phyloP scores from a whole-genome alignment of 2,329 filamentous ascomycete genomes.

The Xylaria sp. region DNA sequence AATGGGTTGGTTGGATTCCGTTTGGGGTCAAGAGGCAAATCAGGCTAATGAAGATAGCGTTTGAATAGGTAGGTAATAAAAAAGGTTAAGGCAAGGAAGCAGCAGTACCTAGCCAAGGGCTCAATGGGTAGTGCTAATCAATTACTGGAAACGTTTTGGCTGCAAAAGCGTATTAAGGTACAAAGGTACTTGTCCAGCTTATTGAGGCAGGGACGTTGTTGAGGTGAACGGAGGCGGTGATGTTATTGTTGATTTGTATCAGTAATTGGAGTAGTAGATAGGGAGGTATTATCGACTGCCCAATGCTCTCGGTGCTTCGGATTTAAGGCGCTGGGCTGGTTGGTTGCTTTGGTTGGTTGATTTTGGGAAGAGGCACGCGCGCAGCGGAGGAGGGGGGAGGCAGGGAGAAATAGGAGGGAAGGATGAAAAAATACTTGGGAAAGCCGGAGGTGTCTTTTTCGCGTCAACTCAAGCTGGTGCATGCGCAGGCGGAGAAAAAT shows the following conservation, averaged over 20 bases:
- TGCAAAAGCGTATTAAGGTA: conserved; percentile 23
- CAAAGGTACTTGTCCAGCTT: conserved; percentile 29
- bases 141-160: conserved; percentile 29
- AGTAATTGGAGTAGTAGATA: too few relatives aligned
- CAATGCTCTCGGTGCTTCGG: conserved; percentile 34
- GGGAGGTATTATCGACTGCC: too few relatives aligned
- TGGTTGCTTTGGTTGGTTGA: conserved; percentile 25
- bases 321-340: conserved; percentile 32
- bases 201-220: conserved; percentile 28
- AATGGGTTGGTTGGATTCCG: conserved; percentile 15
- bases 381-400: conserved; percentile 30
- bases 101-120: too few relatives aligned
- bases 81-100: conserved; percentile 8
- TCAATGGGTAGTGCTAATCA: conserved; percentile 25
- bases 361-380: conserved; percentile 30
- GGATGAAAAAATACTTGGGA: conserved; percentile 45
- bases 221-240: conserved; percentile 4
- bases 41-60: conserved; percentile 28
- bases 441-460: conserved; percentile 44
- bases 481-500: conserved; percentile 38
- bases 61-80: conserved; percentile 25
- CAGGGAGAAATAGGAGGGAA: conserved; percentile 45
- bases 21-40: conserved; percentile 37
- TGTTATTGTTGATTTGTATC: conserved; percentile 18
- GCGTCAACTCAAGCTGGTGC: conserved; percentile 30